phyloP scores from a whole-genome alignment of 352 stramenopile species.

The Globisporangium lucens region DNA sequence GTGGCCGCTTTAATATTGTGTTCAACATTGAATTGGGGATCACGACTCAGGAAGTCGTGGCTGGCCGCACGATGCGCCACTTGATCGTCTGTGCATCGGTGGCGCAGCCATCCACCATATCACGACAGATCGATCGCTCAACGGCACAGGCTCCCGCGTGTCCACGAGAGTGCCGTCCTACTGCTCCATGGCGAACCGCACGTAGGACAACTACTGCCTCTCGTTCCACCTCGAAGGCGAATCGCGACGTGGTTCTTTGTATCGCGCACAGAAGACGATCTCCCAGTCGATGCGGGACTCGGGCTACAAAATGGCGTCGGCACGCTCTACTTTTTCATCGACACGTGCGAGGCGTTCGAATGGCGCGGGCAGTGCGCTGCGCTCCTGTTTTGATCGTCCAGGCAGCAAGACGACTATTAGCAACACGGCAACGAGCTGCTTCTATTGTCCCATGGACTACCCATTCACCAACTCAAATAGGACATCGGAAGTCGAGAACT shows the following conservation, averaged over 20 bases:
- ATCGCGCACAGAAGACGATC: constrained; percentile 33
- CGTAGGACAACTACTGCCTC: constrained; percentile 42
- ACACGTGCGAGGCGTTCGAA: constrained; percentile 56
- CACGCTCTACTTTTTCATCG: constrained; percentile 43
- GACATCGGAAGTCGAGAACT: neutral
- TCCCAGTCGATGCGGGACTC: constrained; percentile 9
- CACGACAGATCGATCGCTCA: constrained; percentile 9
- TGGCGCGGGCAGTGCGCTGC: constrained; percentile 37
- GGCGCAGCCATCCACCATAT: constrained; percentile 19
- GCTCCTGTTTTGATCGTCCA: constrained; percentile 35
- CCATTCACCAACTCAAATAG: neutral
- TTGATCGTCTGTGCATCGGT: constrained; percentile 38
- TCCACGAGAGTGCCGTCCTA: constrained; percentile 22
- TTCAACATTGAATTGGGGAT: constrained; percentile 41
- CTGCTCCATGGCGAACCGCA: constrained; percentile 52
- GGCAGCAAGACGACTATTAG: constrained; percentile 10
- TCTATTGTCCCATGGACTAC: neutral
- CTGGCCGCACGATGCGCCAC: constrained; percentile 43
- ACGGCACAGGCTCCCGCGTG: neutral
- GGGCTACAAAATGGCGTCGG: constrained; percentile 15
- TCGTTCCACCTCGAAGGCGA: constrained; percentile 45
- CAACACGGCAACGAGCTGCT: neutral
- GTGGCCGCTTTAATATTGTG: constrained; percentile 40
- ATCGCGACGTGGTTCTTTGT: constrained; percentile 30
- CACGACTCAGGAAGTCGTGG: constrained; percentile 19